Conservation (phyloP, 2,329 filamentous ascomycete species). For the Aspergillus pseudonomiae region DNA sequence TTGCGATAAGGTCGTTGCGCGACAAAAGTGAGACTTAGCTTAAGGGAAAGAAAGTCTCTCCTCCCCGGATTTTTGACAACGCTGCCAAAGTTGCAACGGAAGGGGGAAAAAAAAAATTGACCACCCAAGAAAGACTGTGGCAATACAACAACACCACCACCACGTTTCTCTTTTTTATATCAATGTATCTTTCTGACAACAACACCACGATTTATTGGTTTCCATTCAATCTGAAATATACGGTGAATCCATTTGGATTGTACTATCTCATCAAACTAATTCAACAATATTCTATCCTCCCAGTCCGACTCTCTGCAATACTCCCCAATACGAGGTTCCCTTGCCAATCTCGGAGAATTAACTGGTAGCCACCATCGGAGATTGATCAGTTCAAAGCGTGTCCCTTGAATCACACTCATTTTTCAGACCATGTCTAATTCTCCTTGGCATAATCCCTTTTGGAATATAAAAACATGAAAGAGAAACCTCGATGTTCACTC, state of each 20-base stretch:
- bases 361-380: neutral
- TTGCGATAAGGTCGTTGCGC: constrained; percentile 28
- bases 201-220: neutral
- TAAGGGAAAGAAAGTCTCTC: constrained; percentile 1
- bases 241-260: neutral
- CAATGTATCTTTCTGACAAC: neutral
- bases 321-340: neutral
- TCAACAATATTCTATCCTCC: neutral
- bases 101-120: neutral
- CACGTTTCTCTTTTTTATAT: neutral
- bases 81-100: neutral
- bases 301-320: neutral
- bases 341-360: neutral
- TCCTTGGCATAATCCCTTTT: neutral
- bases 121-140: neutral
- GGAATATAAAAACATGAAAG: neutral
- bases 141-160: neutral
- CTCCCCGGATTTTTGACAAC: constrained; percentile 8
- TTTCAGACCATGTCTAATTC: neutral
- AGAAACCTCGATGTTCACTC: neutral
- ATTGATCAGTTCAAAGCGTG: neutral
- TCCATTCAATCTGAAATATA: neutral
- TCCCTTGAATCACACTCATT: neutral
- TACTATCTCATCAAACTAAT: neutral
- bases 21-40: constrained; percentile 22